phyloP scores from a whole-genome alignment of 371 early-diverging fungal species.

The Actinomortierella ambigua region DNA sequence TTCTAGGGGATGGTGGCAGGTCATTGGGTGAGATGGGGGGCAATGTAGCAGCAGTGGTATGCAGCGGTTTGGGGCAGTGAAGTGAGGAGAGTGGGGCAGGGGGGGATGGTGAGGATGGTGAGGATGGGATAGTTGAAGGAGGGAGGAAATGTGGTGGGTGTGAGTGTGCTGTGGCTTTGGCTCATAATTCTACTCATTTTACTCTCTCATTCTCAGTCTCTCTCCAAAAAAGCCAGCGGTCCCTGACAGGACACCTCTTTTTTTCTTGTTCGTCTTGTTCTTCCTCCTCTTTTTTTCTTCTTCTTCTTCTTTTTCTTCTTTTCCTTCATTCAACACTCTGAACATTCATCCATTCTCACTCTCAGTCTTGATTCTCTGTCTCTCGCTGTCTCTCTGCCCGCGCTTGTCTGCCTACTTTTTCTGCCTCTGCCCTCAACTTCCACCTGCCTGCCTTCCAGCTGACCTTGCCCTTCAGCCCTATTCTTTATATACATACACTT shows the following conservation, averaged over 20 bases:
- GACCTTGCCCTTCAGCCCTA: too few species aligned
- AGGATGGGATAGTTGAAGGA: too few species aligned
- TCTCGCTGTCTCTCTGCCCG: not conserved
- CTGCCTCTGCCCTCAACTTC: too few species aligned
- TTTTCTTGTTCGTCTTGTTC: not conserved
- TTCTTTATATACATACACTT: conserved; percentile 1
- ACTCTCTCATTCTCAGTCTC: not conserved
- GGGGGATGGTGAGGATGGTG: not conserved
- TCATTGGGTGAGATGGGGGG: too few species aligned
- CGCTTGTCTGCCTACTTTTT: too few species aligned
- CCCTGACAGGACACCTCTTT: conserved; percentile 1
- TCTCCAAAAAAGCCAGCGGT: not conserved
- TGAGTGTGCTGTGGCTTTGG: not conserved
- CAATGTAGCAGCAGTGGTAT: too few species aligned
- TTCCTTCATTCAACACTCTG: not conserved
- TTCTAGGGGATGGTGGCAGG: too few species aligned
- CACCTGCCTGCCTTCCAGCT: too few species aligned
- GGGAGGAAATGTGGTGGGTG: not conserved
- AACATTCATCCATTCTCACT: conserved; percentile 3
- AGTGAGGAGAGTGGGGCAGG: not conserved
- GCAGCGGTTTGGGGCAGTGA: not conserved
- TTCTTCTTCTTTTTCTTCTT: conserved; percentile 1
- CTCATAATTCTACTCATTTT: not conserved
- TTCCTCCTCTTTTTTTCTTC: not conserved
- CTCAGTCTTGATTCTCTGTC: not conserved